A percentile compares a stretch with the other conserved stretches of the same genome.
Conservation (phyloP, 2,329 filamentous ascomycete genomes). For the Phoma sp. region DNA sequence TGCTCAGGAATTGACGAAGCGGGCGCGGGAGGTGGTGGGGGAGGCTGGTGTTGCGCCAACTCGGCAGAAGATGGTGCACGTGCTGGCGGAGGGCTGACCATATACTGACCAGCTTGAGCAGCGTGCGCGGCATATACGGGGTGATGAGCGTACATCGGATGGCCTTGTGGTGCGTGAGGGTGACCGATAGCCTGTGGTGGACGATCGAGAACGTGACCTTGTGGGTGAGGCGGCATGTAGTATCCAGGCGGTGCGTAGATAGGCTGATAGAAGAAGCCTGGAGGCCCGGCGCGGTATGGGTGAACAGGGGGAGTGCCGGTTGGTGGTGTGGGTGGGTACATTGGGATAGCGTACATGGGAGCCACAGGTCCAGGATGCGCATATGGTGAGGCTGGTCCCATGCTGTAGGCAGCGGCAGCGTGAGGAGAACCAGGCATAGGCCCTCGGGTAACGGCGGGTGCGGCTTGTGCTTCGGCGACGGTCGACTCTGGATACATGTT, state of each 20-base stretch:
- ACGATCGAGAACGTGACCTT: constrained; percentile 40
- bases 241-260: constrained; percentile 45
- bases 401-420: constrained; percentile 57
- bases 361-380: constrained; percentile 51
- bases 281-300: constrained; percentile 43
- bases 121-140: constrained; percentile 37
- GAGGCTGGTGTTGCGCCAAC: constrained; percentile 53
- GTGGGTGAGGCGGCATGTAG: constrained; percentile 34
- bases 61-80: constrained; percentile 51
- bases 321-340: constrained; percentile 51
- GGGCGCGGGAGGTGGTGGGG: constrained; percentile 29
- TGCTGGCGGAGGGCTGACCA: constrained; percentile 49
- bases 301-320: constrained; percentile 53
- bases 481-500: constrained; percentile 98
- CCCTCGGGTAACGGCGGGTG: constrained; percentile 80
- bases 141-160: constrained; percentile 38
- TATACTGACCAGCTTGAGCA: constrained; percentile 45
- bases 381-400: constrained; percentile 63
- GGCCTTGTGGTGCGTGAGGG: constrained; percentile 47
- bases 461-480: constrained; percentile 81
- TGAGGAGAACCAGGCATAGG: constrained; percentile 69
- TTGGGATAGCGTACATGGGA: constrained; percentile 51
- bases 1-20: constrained; percentile 38
- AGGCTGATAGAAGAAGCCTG: constrained; percentile 37
- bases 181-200: constrained; percentile 50